Evolutionary conservation across 805 yeast genomes (phyloP).

Genomic region (Ogataea methanolica): DNA sequence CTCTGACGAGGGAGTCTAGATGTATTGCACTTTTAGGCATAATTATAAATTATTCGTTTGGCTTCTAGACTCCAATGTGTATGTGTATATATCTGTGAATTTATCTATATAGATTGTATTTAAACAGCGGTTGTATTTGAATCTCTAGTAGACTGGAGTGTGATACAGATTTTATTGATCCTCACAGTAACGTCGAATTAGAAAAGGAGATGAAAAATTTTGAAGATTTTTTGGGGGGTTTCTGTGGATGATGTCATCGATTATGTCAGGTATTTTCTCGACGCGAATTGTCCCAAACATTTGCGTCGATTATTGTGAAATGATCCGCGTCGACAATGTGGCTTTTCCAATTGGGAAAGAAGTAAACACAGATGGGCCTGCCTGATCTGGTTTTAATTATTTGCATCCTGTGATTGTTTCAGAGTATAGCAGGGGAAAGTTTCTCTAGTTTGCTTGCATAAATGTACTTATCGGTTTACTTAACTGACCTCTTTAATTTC

Average conservation of each 20-base stretch:
- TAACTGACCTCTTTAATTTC: too few relatives aligned
- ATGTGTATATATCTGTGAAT: not conserved
- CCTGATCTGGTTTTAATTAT: not conserved
- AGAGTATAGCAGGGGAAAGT: not conserved
- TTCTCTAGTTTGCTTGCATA: not conserved
- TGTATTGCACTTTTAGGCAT: conserved; percentile 30
- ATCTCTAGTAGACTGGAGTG: not conserved
- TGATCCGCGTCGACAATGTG: not conserved
- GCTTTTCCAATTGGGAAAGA: conserved; percentile 2
- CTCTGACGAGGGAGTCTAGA: conserved; percentile 28
- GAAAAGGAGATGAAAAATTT: too few relatives aligned
- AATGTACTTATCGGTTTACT: too few relatives aligned
- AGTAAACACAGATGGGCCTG: not conserved
- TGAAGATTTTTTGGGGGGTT: too few relatives aligned
- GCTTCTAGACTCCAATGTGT: not conserved
- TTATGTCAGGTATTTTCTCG: too few relatives aligned
- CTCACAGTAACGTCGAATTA: too few relatives aligned
- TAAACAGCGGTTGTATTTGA: not conserved
- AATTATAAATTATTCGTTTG: not conserved
- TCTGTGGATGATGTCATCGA: too few relatives aligned
- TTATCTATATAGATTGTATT: not conserved
- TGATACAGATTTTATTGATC: too few relatives aligned
- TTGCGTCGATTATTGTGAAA: not conserved
- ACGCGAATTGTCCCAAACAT: not conserved
- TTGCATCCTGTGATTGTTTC: not conserved